Evolutionary conservation across 768 basidiomycete genomes (phyloP).

Genomic region (Suillus sp.): DNA sequence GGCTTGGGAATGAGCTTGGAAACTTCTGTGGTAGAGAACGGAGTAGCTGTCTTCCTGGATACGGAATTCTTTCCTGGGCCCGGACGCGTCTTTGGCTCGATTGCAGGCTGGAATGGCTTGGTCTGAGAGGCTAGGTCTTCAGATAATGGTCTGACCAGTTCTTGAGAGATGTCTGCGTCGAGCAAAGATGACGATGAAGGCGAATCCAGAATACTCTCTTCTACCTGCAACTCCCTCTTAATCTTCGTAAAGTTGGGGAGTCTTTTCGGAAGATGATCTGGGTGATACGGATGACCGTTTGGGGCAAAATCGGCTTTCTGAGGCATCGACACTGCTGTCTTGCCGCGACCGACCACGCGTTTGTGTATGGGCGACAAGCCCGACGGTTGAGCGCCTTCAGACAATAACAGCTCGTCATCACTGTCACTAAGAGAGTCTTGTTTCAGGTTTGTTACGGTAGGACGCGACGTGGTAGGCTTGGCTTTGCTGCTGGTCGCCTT

Average conservation of each 20-base stretch:
- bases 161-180: constrained; percentile 24
- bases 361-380: constrained; percentile 18
- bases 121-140: constrained; percentile 15
- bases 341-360: constrained; percentile 17
- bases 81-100: not conserved
- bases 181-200: constrained; percentile 26
- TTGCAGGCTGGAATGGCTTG: no score
- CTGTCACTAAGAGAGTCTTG: constrained; percentile 21
- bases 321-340: not conserved
- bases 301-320: constrained; percentile 17
- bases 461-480: constrained; percentile 5
- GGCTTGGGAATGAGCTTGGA: not conserved
- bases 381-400: constrained; percentile 21
- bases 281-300: constrained; percentile 26
- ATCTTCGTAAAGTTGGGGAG: constrained; percentile 40
- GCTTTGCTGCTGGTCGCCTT: constrained; percentile 16
- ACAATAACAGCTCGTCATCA: constrained; percentile 33
- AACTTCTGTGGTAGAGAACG: not conserved
- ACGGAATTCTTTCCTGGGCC: not conserved
- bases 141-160: constrained; percentile 24
- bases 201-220: constrained; percentile 7
- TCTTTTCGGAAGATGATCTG: constrained; percentile 25
- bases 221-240: constrained; percentile 20
- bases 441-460: not conserved
- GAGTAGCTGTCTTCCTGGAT: not conserved